Base-by-base conservation (phyloP, 2,329 filamentous ascomycete genomes). In the Alternaria triticina region DNA sequence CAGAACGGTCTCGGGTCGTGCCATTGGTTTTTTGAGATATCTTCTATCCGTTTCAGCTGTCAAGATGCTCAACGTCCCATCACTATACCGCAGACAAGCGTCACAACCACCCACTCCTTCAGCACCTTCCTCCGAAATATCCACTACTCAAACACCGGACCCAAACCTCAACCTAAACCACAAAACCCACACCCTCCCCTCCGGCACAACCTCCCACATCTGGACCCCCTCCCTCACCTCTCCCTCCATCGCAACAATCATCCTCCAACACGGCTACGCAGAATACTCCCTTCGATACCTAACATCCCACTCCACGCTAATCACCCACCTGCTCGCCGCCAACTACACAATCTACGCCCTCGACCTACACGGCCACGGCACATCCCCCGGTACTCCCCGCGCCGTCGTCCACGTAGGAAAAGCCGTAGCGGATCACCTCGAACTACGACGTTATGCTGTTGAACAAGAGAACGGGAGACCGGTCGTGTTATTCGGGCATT, bases 231-330 rank as follows among this genome's bases (percentile, higher is more conserved):
- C 20, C 4, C 13, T 27, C n/a, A 2, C 17, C 5, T 13, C 23
- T 1, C 13, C 45, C 22, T 11, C 44, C 5, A 23, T 23, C 17
- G 51, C 51, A 13, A 52, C 43, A 9, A 20, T 60, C 6, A 36
- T 64, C 33, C 46, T 64, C 7, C 61, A 64, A 43, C 61, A 64
- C 15, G 61, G 61, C 22, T 64, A 60, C 20, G 57, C 51, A 27
- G 61, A 64, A 47, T 64, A 64, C 40, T 52, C 61, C 9, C 5
- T 30, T 7, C 57, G 61, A 3, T 64, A 60, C 45, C 36, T 60
- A 7, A 28, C 40, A 9, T 47, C 61, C 6, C 61, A 64, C 23
- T 57, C 59, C 46, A 17, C 36, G 13, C 30, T 64, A 27, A 55
- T 64, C 36, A 12, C n/a, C 5, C 51, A 64, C 46, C 17, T 64